Percentiles rank a stretch among this genome's conserved stretches.
phyloP scores from a whole-genome alignment of 2,329 filamentous ascomycete species.

The Alternaria alternata region DNA sequence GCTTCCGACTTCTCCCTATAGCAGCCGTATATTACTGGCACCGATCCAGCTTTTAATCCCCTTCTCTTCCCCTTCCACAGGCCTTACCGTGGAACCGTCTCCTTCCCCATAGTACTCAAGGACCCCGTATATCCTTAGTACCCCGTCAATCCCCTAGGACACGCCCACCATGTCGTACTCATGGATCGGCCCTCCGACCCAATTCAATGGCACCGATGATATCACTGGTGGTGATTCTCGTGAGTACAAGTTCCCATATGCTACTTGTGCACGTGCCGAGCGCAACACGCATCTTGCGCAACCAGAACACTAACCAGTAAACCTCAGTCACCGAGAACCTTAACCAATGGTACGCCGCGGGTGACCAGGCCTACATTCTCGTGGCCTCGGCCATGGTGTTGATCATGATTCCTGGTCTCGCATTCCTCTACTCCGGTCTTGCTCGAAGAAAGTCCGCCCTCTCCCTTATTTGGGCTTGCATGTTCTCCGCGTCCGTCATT shows the following conservation, averaged over 20 bases:
- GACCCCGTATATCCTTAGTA: constrained; percentile 15
- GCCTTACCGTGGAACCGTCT: constrained; percentile 21
- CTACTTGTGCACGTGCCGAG: constrained; percentile 31
- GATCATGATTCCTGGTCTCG: constrained; percentile 95
- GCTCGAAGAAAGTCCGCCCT: constrained; percentile 97
- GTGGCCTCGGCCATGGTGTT: constrained; percentile 90
- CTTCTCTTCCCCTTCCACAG: constrained; percentile 18
- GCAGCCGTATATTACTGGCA: constrained; percentile 42
- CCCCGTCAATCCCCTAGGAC: constrained; percentile 19
- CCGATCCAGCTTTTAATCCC: constrained; percentile 29
- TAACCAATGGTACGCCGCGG: constrained; percentile 93
- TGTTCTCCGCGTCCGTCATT: constrained; percentile 90
- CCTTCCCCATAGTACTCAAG: constrained; percentile 7
- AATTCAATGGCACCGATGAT: constrained; percentile 63
- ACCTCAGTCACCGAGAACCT: constrained; percentile 78
- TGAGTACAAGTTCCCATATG: constrained; percentile 59
- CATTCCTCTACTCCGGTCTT: constrained; percentile 96
- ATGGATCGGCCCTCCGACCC: constrained; percentile 55
- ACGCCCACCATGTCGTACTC: constrained; percentile 57
- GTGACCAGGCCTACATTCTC: constrained; percentile 94
- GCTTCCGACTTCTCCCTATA: constrained; percentile 43
- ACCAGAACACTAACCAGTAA: constrained; percentile 18
- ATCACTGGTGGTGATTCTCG: constrained; percentile 78
- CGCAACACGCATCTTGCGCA: constrained; percentile 14
- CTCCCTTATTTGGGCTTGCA: constrained; percentile 95